A percentile compares a stretch with the other conserved stretches of the same genome.
Conservation (phyloP, 2,329 filamentous ascomycete genomes). For the Cryphonectria nitschkei region DNA sequence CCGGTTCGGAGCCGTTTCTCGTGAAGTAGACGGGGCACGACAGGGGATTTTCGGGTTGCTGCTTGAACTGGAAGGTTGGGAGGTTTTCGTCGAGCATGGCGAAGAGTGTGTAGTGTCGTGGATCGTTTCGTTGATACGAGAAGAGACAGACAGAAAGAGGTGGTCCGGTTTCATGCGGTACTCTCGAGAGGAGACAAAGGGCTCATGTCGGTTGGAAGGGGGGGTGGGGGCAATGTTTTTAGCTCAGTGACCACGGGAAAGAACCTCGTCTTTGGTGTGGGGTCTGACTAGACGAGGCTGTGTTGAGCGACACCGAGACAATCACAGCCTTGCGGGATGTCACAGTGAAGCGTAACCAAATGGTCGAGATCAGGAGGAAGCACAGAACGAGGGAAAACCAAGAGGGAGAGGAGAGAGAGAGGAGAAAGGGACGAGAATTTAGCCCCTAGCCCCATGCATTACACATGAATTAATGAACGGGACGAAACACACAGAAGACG, state of each 20-base stretch:
- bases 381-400: background rate
- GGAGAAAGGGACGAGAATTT: background rate
- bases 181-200: background rate
- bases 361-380: background rate
- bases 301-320: background rate
- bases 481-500: background rate
- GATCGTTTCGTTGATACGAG: background rate
- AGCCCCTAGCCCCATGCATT: background rate
- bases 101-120: constrained; percentile 15
- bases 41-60: constrained; percentile 55
- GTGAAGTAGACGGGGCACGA: constrained; percentile 63
- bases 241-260: background rate
- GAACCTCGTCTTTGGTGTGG: background rate
- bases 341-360: background rate
- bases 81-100: constrained; percentile 91
- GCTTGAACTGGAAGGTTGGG: constrained; percentile 68
- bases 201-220: background rate
- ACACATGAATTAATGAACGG: background rate
- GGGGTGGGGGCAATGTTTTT: too few relatives aligned
- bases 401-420: background rate
- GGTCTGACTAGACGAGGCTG: background rate
- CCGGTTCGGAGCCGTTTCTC: constrained; percentile 79
- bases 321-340: background rate
- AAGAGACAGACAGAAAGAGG: too few relatives aligned
- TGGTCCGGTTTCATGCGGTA: background rate